Conservation (phyloP, 208 protist species). For the Trypanosoma congolense region DNA sequence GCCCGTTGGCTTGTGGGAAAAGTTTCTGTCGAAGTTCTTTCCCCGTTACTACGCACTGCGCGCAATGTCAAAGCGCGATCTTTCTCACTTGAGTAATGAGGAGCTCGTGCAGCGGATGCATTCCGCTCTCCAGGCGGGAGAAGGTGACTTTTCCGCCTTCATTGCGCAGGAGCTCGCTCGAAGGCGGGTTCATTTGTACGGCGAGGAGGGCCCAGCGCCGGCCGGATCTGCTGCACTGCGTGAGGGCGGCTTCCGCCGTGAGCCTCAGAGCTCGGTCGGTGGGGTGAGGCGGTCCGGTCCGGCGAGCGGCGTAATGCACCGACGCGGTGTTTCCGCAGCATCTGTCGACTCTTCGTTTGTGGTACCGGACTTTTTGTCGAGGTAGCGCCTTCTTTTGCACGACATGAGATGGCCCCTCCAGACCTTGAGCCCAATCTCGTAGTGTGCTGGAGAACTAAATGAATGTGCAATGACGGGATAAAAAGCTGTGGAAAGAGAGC, state of each 20-base stretch:
- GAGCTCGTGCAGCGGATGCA: slow-evolving; percentile 72
- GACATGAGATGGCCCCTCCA: no score
- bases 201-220: background rate
- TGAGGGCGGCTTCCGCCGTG: no score
- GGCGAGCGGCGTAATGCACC: no score
- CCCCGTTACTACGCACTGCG: slow-evolving; percentile 31
- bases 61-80: slow-evolving; percentile 16
- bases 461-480: no score
- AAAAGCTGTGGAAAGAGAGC: no score
- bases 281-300: no score
- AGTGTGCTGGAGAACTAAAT: no score
- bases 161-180: slow-evolving; percentile 70
- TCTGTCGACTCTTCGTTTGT: slow-evolving; percentile 13
- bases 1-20: slow-evolving; percentile 18
- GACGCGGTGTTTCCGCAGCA: background rate
- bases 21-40: slow-evolving; percentile 26
- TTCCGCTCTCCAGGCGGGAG: slow-evolving; percentile 57
- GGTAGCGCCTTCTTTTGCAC: no score
- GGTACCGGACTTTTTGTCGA: slow-evolving; percentile 20
- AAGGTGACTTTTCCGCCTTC: slow-evolving; percentile 45
- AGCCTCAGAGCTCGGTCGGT: no score
- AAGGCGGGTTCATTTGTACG: slow-evolving; percentile 26
- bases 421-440: no score
- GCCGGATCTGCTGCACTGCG: no score
- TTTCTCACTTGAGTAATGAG: slow-evolving; percentile 29